Percentiles rank a stretch among this genome's conserved stretches.
Conservation (phyloP, 2,329 filamentous ascomycete genomes). For the Penicillium sp. region DNA sequence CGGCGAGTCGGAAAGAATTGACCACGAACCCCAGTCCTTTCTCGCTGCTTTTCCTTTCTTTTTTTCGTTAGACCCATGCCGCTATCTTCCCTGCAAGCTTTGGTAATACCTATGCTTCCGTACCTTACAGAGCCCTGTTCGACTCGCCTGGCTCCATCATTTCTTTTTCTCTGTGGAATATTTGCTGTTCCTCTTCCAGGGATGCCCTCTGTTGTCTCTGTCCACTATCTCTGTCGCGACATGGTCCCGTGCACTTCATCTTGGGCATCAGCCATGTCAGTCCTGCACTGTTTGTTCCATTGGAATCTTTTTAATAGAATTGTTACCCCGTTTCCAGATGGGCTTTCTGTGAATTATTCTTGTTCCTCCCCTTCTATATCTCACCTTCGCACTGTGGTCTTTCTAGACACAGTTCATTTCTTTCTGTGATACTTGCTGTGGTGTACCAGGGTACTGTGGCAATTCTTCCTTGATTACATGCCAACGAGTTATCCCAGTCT, state of each 20-base stretch:
- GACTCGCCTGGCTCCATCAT: conserved; percentile 17
- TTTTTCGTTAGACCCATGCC: conserved; percentile 16
- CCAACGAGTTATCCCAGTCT: neutral
- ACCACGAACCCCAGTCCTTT: conserved; percentile 25
- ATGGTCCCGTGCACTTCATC: conserved; percentile 29
- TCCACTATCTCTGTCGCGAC: conserved; percentile 23
- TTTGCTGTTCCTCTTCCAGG: conserved; percentile 25
- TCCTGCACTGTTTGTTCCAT: conserved; percentile 20
- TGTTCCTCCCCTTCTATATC: neutral
- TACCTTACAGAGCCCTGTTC: conserved; percentile 28
- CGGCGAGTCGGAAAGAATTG: conserved; percentile 24
- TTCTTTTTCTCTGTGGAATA: conserved; percentile 28
- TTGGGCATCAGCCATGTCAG: conserved; percentile 24
- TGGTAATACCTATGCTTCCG: conserved; percentile 19
- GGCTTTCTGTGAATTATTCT: neutral
- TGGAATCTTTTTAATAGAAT: conserved; percentile 25
- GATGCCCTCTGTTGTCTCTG: conserved; percentile 25
- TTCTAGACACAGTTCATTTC: neutral
- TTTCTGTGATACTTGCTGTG: neutral
- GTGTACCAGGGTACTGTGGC: neutral
- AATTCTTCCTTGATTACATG: neutral
- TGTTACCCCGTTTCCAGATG: conserved; percentile 18
- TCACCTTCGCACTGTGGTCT: neutral
- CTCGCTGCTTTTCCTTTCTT: conserved; percentile 22
- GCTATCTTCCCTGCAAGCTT: conserved; percentile 18